Conservation (phyloP, 2,329 filamentous ascomycete species). For the Magnaporthiopsis rhizophila region DNA sequence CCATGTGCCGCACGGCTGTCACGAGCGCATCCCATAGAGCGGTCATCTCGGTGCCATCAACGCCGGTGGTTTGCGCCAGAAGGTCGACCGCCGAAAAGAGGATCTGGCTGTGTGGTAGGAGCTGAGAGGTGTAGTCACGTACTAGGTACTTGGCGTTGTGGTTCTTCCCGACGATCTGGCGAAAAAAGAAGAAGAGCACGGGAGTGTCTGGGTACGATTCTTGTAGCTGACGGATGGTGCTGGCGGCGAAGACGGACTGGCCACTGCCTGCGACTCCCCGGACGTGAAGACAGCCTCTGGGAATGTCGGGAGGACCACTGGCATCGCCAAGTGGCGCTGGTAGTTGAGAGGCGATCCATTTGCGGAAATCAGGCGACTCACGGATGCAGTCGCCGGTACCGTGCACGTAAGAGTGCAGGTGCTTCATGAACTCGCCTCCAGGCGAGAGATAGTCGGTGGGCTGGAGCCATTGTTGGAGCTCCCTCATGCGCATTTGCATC, state of each 20-base stretch:
- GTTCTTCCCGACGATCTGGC: slow-evolving; percentile 29
- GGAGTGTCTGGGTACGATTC: slow-evolving; percentile 11
- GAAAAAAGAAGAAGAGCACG: slow-evolving; percentile 31
- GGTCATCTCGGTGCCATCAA: neutral
- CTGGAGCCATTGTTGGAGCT: slow-evolving; percentile 21
- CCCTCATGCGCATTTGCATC: slow-evolving; percentile 6
- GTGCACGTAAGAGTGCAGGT: slow-evolving; percentile 15
- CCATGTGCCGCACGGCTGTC: neutral
- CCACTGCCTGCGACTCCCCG: slow-evolving; percentile 30
- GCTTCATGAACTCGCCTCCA: slow-evolving; percentile 18
- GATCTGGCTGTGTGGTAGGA: slow-evolving; percentile 21
- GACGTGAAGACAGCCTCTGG: slow-evolving; percentile 22
- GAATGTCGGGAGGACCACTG: neutral
- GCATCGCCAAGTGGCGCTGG: slow-evolving; percentile 1
- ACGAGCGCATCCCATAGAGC: neutral
- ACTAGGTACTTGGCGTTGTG: slow-evolving; percentile 21
- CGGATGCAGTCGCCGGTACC: slow-evolving; percentile 20
- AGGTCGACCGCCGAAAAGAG: slow-evolving; percentile 18
- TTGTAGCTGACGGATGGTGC: slow-evolving; percentile 15
- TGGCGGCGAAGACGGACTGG: slow-evolving; percentile 27
- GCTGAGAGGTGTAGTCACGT: slow-evolving; percentile 27
- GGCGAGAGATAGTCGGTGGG: slow-evolving; percentile 18
- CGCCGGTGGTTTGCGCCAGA: neutral
- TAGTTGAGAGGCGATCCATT: slow-evolving; percentile 12
- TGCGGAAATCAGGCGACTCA: slow-evolving; percentile 11